Percentiles rank a stretch among this genome's conserved stretches.
Conservation (phyloP, 331 rosid genomes). For the Spiraea crenata region DNA sequence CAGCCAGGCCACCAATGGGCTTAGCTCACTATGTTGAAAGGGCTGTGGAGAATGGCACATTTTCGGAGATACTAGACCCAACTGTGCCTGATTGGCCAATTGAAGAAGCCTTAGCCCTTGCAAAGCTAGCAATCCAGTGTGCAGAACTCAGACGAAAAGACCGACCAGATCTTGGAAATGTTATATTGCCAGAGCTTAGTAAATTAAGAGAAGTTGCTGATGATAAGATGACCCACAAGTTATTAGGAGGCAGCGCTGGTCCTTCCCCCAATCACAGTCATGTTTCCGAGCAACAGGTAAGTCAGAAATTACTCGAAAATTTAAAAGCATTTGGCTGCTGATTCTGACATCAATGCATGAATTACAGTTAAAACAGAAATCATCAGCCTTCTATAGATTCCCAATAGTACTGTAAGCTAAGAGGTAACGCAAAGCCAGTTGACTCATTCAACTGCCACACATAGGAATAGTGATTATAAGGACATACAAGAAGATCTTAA, state of each 20-base stretch:
- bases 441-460: not conserved
- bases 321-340: not conserved
- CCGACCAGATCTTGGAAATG: conserved; percentile 70
- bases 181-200: conserved; percentile 54
- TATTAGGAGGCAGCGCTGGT: not conserved
- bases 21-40: conserved; percentile 49
- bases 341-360: not conserved
- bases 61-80: conserved; percentile 57
- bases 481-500: too few species aligned
- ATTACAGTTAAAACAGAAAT: not conserved
- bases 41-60: conserved; percentile 50
- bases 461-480: too few species aligned
- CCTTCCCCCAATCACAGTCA: conserved; percentile 27
- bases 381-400: not conserved
- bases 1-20: conserved; percentile 81
- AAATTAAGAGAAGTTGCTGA: conserved; percentile 69
- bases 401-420: not conserved
- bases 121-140: conserved; percentile 58
- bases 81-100: conserved; percentile 70
- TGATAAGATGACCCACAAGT: conserved; percentile 27
- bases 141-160: conserved; percentile 90
- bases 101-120: conserved; percentile 54
- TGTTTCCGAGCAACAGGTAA: conserved; percentile 42
- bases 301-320: not conserved
- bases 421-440: not conserved